phyloP scores from a whole-genome alignment of 164 flowering plant species.

The Taxillus chinensis region DNA sequence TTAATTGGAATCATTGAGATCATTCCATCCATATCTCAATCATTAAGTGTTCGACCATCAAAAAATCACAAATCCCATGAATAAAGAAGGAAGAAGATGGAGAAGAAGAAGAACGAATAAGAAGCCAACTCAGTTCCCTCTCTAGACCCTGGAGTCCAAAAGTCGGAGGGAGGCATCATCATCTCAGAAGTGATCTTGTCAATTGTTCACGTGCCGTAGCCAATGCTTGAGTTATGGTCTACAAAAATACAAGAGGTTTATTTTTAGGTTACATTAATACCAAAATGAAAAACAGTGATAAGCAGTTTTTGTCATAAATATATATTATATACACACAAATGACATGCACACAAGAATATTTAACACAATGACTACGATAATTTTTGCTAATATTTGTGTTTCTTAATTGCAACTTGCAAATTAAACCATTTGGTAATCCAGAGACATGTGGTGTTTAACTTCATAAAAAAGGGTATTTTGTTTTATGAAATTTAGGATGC shows the following conservation, averaged over 20 bases:
- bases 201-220: conserved; percentile 64
- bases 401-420: too few relatives aligned
- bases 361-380: too few relatives aligned
- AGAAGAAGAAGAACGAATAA: background rate
- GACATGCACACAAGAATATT: background rate
- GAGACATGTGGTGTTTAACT: background rate
- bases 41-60: too few relatives aligned
- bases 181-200: conserved; percentile 50
- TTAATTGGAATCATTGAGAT: too few relatives aligned
- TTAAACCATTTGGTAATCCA: background rate
- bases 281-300: background rate
- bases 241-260: conserved; percentile 8
- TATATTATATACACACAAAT: too few relatives aligned
- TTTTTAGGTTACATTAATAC: background rate
- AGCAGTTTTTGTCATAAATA: too few relatives aligned
- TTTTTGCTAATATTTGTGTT: too few relatives aligned
- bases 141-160: background rate
- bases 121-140: conserved; percentile 1
- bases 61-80: background rate
- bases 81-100: background rate
- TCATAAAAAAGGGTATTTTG: background rate
- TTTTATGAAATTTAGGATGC: too few relatives aligned
- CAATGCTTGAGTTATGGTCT: conserved; percentile 59
- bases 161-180: conserved; percentile 6
- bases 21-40: too few relatives aligned